These are phyloP conservation scores for Fusarium xyrophilum DNA, from an alignment of 2,329 filamentous ascomycete species.

Conservation along the genomic window DNA sequence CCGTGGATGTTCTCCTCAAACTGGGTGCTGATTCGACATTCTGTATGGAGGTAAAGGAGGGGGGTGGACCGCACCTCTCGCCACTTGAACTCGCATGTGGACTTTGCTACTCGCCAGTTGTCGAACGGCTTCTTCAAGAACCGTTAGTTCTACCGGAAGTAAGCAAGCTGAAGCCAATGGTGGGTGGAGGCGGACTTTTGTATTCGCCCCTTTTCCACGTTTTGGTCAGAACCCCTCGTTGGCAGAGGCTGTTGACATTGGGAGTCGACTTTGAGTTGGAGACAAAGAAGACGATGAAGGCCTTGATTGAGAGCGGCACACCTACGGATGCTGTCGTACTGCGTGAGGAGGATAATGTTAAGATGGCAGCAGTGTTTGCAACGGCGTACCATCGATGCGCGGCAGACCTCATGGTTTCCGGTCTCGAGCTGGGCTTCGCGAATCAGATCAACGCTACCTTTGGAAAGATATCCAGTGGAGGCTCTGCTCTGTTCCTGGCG, in stretches of 20 bases:
- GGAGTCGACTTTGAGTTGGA: background rate
- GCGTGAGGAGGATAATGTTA: background rate
- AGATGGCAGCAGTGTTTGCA: background rate
- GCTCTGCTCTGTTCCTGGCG: background rate
- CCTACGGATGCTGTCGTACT: background rate
- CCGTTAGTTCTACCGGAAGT: background rate
- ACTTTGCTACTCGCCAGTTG: background rate
- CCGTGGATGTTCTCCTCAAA: background rate
- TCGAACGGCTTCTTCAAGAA: background rate
- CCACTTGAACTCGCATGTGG: background rate
- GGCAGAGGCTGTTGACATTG: background rate
- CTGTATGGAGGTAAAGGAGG: background rate
- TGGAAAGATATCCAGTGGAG: background rate
- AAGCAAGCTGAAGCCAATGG: background rate
- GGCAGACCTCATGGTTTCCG: background rate
- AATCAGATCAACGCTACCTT: background rate
- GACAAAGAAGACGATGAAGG: background rate
- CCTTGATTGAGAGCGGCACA: background rate
- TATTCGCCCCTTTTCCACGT: conserved; percentile 1
- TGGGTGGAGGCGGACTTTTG: background rate
- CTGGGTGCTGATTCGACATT: background rate
- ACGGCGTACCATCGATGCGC: background rate
- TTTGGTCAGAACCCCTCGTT: background rate
- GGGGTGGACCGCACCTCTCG: background rate
- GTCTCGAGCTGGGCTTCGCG: background rate